These are phyloP conservation scores for Colletotrichum sp. DNA, from an alignment of 2,329 filamentous ascomycete species.

Conservation along the genomic window DNA sequence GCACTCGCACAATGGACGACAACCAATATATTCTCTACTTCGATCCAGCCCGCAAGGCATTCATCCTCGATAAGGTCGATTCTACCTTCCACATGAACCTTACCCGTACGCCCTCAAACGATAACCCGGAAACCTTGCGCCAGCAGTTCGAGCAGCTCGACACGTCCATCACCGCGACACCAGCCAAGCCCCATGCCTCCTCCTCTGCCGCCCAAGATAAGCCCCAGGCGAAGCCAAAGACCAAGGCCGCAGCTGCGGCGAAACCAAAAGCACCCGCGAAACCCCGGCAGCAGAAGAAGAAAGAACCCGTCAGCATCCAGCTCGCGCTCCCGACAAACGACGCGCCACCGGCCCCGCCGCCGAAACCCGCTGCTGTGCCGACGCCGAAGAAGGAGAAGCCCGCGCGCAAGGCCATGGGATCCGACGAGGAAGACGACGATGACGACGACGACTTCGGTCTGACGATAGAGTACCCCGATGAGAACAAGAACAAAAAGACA, in stretches of 20 bases:
- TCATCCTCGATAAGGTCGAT: conserved; percentile 81
- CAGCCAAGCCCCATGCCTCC: conserved; percentile 25
- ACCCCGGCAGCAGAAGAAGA: conserved; percentile 36
- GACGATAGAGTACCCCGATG: conserved; percentile 64
- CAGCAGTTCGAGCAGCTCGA: conserved; percentile 72
- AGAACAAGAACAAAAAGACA: conserved; percentile 33
- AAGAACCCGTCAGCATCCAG: conserved; percentile 39
- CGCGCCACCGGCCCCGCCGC: conserved; percentile 20
- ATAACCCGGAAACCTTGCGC: conserved; percentile 66
- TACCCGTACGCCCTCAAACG: conserved; percentile 69
- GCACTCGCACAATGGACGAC: conserved; percentile 60
- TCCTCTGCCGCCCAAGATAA: conserved; percentile 23
- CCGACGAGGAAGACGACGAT: conserved; percentile 59
- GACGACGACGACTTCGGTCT: conserved; percentile 63
- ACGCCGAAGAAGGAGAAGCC: conserved; percentile 29
- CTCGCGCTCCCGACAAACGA: conserved; percentile 38
- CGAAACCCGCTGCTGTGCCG: conserved; percentile 2
- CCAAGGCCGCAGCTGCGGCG: conserved; percentile 18
- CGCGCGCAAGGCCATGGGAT: conserved; percentile 37
- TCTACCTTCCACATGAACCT: conserved; percentile 91
- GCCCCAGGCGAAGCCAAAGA: conserved; percentile 19
- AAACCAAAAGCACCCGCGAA: conserved; percentile 26
- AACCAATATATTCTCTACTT: conserved; percentile 75
- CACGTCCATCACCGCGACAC: conserved; percentile 27
- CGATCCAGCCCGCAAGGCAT: conserved; percentile 74